Base-by-base conservation (phyloP, 495 filamentous ascomycete species). In the Aspergillus baeticus region DNA sequence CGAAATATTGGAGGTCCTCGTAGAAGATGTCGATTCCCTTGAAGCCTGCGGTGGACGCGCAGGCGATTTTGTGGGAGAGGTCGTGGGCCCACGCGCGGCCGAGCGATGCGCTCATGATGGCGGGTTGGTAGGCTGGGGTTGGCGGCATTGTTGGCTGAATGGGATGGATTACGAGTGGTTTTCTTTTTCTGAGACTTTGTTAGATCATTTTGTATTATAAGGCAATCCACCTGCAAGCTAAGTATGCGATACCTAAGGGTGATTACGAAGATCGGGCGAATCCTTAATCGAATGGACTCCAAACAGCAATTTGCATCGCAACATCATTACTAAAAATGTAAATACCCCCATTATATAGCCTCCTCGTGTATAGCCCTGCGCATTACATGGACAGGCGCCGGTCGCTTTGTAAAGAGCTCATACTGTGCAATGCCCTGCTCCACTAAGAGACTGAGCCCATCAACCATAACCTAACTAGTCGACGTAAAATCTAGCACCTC, bases 371-470 rank as follows among this genome's bases (percentile, higher is more conserved):
- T 51, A n/a, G 50, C 58, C 20, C 46, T 60, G 21, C 59, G 58
- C 86, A 90, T 91, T 5, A 86, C 59, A 57, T 80, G 75, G 51
- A 84, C 77, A 0, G 87, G 88, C 10, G 87, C 87, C 67, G 85
- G 78, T 31, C 87, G 71, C 3, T 85, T 84, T 0, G 86, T 87
- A 69, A 90, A 87, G n/a, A 90, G 64, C 63, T 90, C 87, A 66
- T 88, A 91, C 34, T 87, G 86, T 41, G 86, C 85, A 69, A 86
- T 86, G 5, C 84, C 87, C 73, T 89, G 87, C 67, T 90, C 87
- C 4, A 81, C 76, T 8, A 91, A 72, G 2, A 90, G 78, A 57
- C 85, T 85, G 10, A 89, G 64, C 2, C 87, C 87, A 61, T 89
- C 85, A 36, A 90, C 81, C 17, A 85, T 79, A 3, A 87, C 79